Percentiles rank a stretch among this genome's conserved stretches.
These are phyloP conservation scores for Globisporangium alternatum DNA, from an alignment of 352 stramenopile genomes.

Conservation along the genomic window DNA sequence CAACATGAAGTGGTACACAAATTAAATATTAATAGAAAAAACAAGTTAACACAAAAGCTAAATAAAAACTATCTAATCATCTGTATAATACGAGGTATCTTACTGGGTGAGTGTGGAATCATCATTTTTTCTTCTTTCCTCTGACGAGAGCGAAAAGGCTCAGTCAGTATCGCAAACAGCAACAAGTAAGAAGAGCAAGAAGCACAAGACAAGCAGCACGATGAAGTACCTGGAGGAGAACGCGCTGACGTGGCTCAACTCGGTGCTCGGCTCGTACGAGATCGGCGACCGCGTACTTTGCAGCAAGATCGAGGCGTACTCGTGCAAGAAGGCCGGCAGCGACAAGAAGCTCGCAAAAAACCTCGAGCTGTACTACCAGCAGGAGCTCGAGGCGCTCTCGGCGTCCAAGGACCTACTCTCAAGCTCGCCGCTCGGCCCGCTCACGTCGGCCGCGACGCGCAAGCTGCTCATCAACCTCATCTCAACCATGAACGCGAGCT, in stretches of 20 bases:
- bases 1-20: background rate
- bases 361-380: constrained; percentile 86
- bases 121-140: constrained; percentile 5
- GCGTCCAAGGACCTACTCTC: constrained; percentile 46
- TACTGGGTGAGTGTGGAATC: background rate
- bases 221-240: constrained; percentile 95
- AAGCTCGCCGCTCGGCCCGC: constrained; percentile 74
- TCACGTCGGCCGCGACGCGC: constrained; percentile 72
- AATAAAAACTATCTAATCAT: background rate
- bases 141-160: background rate
- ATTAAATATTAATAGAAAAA: background rate
- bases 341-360: constrained; percentile 91
- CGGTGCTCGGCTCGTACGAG: constrained; percentile 81
- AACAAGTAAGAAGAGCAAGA: background rate
- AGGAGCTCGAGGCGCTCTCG: constrained; percentile 56
- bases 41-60: background rate
- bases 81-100: background rate
- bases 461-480: constrained; percentile 93
- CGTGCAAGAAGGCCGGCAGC: constrained; percentile 90
- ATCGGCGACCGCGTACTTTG: constrained; percentile 86
- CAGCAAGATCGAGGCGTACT: constrained; percentile 90
- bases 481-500: constrained; percentile 93
- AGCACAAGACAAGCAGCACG: constrained; percentile 2
- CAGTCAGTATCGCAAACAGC: constrained; percentile 5
- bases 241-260: constrained; percentile 88